Conservation (phyloP, 345 rosid species). For the Eucalyptus cloeziana region DNA sequence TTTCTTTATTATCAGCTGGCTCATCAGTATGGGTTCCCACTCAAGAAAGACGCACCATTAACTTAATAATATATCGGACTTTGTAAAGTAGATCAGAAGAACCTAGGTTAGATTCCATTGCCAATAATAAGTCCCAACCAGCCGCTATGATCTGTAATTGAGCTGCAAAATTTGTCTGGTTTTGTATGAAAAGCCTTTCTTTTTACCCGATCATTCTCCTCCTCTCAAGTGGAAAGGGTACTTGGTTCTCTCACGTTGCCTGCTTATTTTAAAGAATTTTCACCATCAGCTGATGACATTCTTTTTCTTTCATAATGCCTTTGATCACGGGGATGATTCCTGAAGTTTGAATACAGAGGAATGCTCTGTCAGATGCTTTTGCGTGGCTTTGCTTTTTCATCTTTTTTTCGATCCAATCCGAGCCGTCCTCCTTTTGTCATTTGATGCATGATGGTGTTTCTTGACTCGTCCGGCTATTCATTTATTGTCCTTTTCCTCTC, state of each 20-base stretch:
- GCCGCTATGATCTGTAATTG: not conserved
- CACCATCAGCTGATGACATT: not conserved
- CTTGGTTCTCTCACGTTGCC: not conserved
- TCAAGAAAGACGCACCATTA: not conserved
- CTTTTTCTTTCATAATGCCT: not conserved
- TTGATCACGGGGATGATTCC: not conserved
- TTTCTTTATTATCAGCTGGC: not conserved
- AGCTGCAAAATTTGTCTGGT: not conserved
- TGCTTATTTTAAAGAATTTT: not conserved
- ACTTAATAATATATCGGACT: not conserved
- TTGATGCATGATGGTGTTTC: not conserved
- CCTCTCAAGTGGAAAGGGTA: not conserved
- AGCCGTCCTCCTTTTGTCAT: not conserved
- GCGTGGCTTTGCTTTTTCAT: not conserved
- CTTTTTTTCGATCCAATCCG: not conserved
- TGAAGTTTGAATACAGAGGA: not conserved
- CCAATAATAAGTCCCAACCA: not conserved
- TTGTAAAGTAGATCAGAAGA: not conserved
- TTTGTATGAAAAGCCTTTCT: not conserved
- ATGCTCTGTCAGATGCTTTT: not conserved
- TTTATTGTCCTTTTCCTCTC: not conserved
- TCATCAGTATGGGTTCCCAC: not conserved
- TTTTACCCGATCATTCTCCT: not conserved
- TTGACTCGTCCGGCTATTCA: not conserved
- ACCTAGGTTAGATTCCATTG: not conserved